Evolutionary conservation across 306 rosid genomes (phyloP), one percentile per base, ranked within the genome.

Genomic region (Albizia julibrissin): DNA sequence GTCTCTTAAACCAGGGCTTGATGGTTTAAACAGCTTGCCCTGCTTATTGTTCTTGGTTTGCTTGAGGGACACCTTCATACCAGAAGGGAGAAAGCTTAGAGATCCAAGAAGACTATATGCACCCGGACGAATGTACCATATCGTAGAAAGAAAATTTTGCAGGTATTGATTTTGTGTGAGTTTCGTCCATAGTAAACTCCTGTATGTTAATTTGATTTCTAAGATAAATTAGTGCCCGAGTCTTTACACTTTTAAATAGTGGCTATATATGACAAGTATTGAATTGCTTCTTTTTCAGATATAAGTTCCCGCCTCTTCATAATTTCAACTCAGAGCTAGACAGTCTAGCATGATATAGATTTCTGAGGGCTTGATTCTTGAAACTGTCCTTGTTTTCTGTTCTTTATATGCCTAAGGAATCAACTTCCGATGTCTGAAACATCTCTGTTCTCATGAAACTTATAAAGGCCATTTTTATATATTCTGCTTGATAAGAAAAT

Each of bases 51-150:
- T 91, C 89, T 64, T 91, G 91, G 92, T 95, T 77, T 95, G 98
- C 91, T 82, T 95, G 94, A 89, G 98, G 83, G 98, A 95, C 79
- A 95, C 99, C 82, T 95, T 95, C 91, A 83, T 93, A 79, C 93
- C 97, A 0, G 99, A 95, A 70, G 92, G 86, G 76, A 85, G 95
- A 84, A 95, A 95, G 91, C 95, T 95, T 81, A 69, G 90, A 77
- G 99, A 95, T 89, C 91, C 92, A 61, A 88, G 99, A 85, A 88
- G 99, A 84, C 98, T 95, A 34, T 95, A 95, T 8, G 99, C 98
- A 10, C 99, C 99, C 0, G 99, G 99, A 66, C 87, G 99, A 79
- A 91, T 93, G 81, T 95, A 93, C 78, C 99, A 95, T 80, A 87
- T 95, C 24, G 98, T 93, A 1, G 98, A 95, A 89, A 87, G 99